Conservation (phyloP, 345 rosid species). For the Brassica carinata region DNA sequence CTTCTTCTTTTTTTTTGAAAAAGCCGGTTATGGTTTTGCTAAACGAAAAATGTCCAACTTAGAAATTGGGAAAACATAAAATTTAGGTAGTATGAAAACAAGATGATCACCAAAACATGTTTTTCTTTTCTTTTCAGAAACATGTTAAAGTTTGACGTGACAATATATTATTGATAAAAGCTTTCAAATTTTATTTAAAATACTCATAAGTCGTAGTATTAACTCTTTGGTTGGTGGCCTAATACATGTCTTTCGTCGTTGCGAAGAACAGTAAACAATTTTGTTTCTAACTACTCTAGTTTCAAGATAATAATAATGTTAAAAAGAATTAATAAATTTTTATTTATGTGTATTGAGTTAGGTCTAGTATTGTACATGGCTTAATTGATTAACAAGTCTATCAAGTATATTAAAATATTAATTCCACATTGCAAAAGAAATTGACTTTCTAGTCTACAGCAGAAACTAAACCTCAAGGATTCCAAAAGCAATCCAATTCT, state of each 20-base stretch:
- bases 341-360: neutral
- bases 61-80: neutral
- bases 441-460: slow-evolving; percentile 33
- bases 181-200: slow-evolving; percentile 6
- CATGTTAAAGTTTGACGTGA: slow-evolving; percentile 18
- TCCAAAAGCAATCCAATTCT: slow-evolving; percentile 57
- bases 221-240: slow-evolving; percentile 44
- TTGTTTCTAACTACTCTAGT: slow-evolving; percentile 35
- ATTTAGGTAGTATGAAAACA: slow-evolving; percentile 17
- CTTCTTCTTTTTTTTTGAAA: too few relatives aligned
- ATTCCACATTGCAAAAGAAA: slow-evolving; percentile 11
- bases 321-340: neutral
- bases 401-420: slow-evolving; percentile 5
- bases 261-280: slow-evolving; percentile 31
- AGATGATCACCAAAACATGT: slow-evolving; percentile 32
- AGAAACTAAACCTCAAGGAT: slow-evolving; percentile 37
- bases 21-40: neutral
- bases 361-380: neutral
- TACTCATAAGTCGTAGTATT: slow-evolving; percentile 32
- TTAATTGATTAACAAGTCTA: neutral
- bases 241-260: slow-evolving; percentile 32
- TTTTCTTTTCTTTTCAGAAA: too few relatives aligned
- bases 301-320: slow-evolving; percentile 8
- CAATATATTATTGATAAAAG: slow-evolving; percentile 5
- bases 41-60: neutral